These are phyloP conservation scores for Rhododendron molle DNA, from an alignment of 148 eudicot genomes.

Conservation along the genomic window DNA sequence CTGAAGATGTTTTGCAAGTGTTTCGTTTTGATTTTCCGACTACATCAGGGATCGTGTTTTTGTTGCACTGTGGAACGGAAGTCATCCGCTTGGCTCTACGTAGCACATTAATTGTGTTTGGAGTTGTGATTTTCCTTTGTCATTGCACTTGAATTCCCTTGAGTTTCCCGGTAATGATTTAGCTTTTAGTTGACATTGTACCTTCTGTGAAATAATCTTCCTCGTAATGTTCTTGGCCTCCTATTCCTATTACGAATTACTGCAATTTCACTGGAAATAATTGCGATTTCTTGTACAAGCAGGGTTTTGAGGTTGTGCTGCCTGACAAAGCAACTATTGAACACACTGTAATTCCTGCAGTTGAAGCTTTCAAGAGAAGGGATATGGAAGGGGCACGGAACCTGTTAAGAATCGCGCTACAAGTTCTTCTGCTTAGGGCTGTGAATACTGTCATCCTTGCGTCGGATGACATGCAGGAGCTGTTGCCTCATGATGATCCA, in stretches of 20 bases:
- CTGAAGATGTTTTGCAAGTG: no score
- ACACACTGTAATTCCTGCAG: slow-evolving; percentile 53
- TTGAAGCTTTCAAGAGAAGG: slow-evolving; percentile 54
- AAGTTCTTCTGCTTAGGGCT: slow-evolving; percentile 67
- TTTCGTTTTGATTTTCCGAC: no score
- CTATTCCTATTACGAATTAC: background rate
- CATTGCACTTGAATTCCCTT: background rate
- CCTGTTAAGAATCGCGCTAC: slow-evolving; percentile 60
- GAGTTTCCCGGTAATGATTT: background rate
- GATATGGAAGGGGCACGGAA: slow-evolving; percentile 66
- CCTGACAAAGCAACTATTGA: slow-evolving; percentile 76
- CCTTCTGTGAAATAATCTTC: background rate
- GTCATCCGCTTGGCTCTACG: no score
- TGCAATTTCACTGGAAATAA: background rate
- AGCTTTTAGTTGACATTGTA: background rate
- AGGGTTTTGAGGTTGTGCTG: slow-evolving; percentile 77
- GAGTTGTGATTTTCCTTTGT: no score
- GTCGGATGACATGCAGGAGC: slow-evolving; percentile 48
- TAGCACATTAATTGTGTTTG: no score
- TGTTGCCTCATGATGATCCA: slow-evolving; percentile 66
- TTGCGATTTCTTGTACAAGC: background rate
- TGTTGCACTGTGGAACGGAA: no score
- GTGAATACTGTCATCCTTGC: slow-evolving; percentile 60
- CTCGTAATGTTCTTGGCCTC: background rate
- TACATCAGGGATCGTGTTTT: no score